Base-by-base conservation (phyloP, 352 stramenopile genomes). In the Blastocystis sp. region DNA sequence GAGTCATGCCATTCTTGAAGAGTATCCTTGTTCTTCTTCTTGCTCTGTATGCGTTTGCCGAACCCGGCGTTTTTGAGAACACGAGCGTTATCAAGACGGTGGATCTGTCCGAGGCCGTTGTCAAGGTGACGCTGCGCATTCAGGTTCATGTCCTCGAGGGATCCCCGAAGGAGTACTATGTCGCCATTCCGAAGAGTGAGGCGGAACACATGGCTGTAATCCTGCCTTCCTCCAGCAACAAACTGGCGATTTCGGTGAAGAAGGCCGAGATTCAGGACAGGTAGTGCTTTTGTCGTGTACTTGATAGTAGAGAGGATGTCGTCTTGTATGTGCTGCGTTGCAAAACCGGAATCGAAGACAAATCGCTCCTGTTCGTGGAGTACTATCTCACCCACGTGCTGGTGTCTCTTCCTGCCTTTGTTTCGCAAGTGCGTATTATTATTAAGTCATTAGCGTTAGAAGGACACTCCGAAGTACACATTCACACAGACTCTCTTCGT, bases 1-100 rank as follows among this genome's bases (percentile, higher is more conserved):
- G 28, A 34, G 28, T 34, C 28, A 34, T 34, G 28, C 28, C 28
- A 34, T 34, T 34, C 28, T 34, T 34, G 28, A 34, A 34, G 28
- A 34, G 28, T 34, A 34, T 34, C 28, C 28, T 34, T 34, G 28
- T 34, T 34, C 28, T 34, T 34, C 28, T 34, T 34, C 28, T 34
- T 34, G 28, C 28, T 34, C 28, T 34, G 28, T 34, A 0, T 34
- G 28, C 28, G 28, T 34, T 34, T 34, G 28, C 28, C 28, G 28
- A 34, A 34, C 28, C 28, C 28, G 28, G 28, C n/a, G 64, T 81
- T 38, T 81, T 67, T 60, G 71, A 81, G 48, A 81, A 81, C 45
- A 53, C 48, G 17, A 81, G 53, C 66, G 71, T 81, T n/a, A 81
- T 81, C 53, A 81, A 81, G 71, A 81, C 71, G 19, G 71, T 81